phyloP scores from a whole-genome alignment of 257 asterid genomes.

The Capsicum pubescens region DNA sequence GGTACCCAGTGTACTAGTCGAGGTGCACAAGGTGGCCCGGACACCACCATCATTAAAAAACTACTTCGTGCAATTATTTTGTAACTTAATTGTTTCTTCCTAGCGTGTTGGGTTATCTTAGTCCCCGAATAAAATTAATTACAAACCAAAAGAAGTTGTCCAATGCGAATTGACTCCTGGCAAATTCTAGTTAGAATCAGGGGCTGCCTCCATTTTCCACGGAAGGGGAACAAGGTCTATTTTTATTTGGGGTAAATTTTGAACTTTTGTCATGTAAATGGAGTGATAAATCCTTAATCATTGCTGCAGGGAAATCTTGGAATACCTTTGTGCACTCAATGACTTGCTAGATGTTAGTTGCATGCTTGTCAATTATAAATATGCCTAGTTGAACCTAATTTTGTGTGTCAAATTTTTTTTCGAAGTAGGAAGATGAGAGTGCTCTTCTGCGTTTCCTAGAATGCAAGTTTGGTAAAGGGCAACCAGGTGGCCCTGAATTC shows the following conservation, averaged over 20 bases:
- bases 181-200: neutral
- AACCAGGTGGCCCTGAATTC: constrained; percentile 75
- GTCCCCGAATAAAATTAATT: neutral
- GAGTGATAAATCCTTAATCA: neutral
- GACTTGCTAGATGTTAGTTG: neutral
- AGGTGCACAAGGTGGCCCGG: neutral
- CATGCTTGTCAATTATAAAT: neutral
- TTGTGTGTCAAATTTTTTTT: constrained; percentile 28
- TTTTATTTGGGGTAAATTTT: neutral
- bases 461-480: constrained; percentile 92
- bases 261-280: constrained; percentile 2
- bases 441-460: constrained; percentile 92
- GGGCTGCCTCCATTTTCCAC: neutral
- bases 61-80: neutral
- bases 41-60: neutral
- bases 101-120: neutral
- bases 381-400: constrained; percentile 38
- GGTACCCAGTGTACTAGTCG: neutral
- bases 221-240: neutral
- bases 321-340: neutral
- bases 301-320: neutral
- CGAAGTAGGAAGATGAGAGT: constrained; percentile 86
- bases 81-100: neutral
- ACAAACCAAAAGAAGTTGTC: neutral
- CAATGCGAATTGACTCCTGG: constrained; percentile 6